Base-by-base conservation (phyloP, 2,329 filamentous ascomycete species). In the Trichoderma pleuroti region DNA sequence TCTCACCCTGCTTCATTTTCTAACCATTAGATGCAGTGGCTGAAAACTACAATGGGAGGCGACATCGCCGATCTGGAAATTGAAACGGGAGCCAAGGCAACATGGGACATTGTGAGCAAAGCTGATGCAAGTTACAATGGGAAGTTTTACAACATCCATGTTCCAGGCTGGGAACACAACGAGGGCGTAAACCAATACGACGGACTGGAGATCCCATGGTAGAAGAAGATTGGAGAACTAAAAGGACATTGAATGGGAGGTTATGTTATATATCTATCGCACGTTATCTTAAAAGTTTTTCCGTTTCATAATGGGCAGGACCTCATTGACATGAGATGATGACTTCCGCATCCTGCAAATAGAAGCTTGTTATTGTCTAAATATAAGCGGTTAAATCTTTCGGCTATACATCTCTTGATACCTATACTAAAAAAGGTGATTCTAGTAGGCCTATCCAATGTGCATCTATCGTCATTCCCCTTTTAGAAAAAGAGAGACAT, bases 401-500 rank as follows among this genome's bases (percentile, higher is more conserved):
- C n/a, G n/a, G n/a, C n/a, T n/a, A n/a, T n/a, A n/a, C n/a, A n/a
- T n/a, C n/a, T n/a, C n/a, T n/a, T n/a, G n/a, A n/a, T n/a, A n/a
- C n/a, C n/a, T n/a, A n/a, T n/a, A n/a, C n/a, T n/a, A n/a, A n/a
- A n/a, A n/a, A n/a, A n/a, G n/a, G n/a, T n/a, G n/a, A n/a, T n/a
- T n/a, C n/a, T 39, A 6, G 8, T 39, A 39, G 6, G 16, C 14
- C 36, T 18, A 0, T 16, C 36, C 3, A 34, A 14, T 36, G 3
- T 4, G 16, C 11, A 39, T 36, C 9, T 5, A 16, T 24, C 36
- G 4, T 2, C 16, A 42, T 2, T 21, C 39, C 16, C 30, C 11
- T 3, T 24, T 26, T 67, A 67, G 26, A 67, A 67, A 1, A 57
- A 42, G 4, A 67, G 28, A 18, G 66, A 72, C 59, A 72, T 64